Base-by-base conservation (phyloP, 768 basidiomycete species). In the Antrodiella citrinella region DNA sequence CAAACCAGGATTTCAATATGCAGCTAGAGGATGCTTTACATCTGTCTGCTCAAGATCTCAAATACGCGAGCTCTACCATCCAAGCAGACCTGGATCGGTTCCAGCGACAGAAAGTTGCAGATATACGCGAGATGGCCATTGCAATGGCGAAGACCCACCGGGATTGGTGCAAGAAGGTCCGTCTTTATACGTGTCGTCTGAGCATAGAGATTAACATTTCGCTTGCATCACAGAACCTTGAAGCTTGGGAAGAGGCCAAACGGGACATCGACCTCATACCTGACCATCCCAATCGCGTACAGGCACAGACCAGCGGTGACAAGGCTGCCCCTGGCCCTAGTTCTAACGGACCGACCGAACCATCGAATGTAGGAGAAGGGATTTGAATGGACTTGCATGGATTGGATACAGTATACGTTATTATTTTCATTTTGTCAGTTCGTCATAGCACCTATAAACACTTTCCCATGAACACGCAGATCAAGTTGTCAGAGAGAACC, bases 61-160 rank as follows among this genome's bases (percentile, higher is more conserved):
- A 97, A 63, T 98, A 95, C 67, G 89, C 95, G 0, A 92, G 89
- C 58, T 88, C 86, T 41, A 97, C 94, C 19, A 93, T 99, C 48
- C 96, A 99, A 65, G 91, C 91, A 13, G 96, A 99, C 69, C 72
- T 99, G 55, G 96, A 99, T 69, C 81, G 96, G 45, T 99, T 99
- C 69, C 96, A 99, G 65, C 80, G 96, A 20, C 96, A 98, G 72
- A 99, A 99, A 65, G 96, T 99, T 2, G 91, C 92, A 4, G 96
- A 99, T 70, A 57, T 98, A 57, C 73, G 93, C 30, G 91, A 95
- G 65, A 93, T 99, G 93, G 72, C 86, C 35, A 89, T 98, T 53
- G 80, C 79, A 58, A 85, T 98, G 78, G 89, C 92, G 0, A 76
- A 78, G 59, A 86, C 84, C 48, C 96, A 99, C 65, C 79, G 86